Evolutionary conservation across 2,329 filamentous ascomycete species (phyloP), one percentile per base, ranked within the genome.

Genomic region (Apiospora sp.): DNA sequence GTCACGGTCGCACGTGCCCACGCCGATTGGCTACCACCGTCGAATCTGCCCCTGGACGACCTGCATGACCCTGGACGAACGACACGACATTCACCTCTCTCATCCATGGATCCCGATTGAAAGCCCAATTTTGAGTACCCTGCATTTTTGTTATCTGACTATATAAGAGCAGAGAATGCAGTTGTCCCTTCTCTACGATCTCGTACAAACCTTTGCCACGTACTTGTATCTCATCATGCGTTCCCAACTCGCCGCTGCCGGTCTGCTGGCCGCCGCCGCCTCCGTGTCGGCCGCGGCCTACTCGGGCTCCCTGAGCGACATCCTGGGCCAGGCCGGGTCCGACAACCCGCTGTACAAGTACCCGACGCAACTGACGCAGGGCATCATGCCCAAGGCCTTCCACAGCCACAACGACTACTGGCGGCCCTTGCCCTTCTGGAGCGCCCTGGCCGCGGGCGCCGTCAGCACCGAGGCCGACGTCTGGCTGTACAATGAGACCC

Each of bases 321-420:
- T 76, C 30, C 73, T 77, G 8, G 49, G 46, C 51, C 43, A 72
- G 13, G 70, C 46, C 41, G 68, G 14, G 27, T 68, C 54, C 6
- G 44, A 71, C 61, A 51, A 71, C 61, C 70, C 70, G 8, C 19
- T 49, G 37, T 73, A 72, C 68, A 68, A n/a, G 5, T 73, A 72
- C 27, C 72, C 72, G 46, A 73, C 72, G 1, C 49, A 64, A 13
- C 12, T 73, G 61, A 73, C 72, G 10, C 72, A 73, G 71, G 72
- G 72, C 68, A 73, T 73, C 68, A 69, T 73, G 1, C 72, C 72
- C 34, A 73, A 73, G 68, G n/a, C 84, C 2, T 90, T 89, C 74
- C 90, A 92, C 78, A 90, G 87, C 1, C 91, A 93, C 78, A 92
- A 93, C 75, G 91, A 93, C 79, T 93, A 93, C 81, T 91, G 88